These are phyloP conservation scores for Oryza rufipogon DNA, from an alignment of 176 grass and related monocot species.

Conservation along the genomic window DNA sequence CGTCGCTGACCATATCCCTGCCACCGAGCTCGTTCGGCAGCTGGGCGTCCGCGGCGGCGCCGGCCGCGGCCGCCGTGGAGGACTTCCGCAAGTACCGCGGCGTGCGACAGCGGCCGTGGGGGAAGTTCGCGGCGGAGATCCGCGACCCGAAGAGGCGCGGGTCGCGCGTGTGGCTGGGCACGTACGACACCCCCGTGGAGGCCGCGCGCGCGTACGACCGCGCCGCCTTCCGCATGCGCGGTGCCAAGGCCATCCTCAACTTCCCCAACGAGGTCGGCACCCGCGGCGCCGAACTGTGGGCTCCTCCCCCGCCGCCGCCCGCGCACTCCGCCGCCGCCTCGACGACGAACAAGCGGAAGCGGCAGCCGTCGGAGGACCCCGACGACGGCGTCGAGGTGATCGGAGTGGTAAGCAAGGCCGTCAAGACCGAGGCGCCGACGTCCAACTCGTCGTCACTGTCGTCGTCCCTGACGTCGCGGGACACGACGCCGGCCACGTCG, in stretches of 20 bases:
- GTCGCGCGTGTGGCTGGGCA: constrained; percentile 84
- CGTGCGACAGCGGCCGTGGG: constrained; percentile 75
- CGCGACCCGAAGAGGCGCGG: constrained; percentile 74
- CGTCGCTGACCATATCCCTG: constrained; percentile 36
- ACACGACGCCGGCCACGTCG: constrained; percentile 9
- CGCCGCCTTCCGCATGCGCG: constrained; percentile 77
- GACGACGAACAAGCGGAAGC: constrained; percentile 34
- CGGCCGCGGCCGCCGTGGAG: not conserved
- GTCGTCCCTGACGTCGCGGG: constrained; percentile 11
- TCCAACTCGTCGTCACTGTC: not conserved
- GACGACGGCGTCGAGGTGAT: constrained; percentile 34
- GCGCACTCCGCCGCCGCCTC: too few relatives aligned
- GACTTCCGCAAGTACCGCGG: constrained; percentile 75
- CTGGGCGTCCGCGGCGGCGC: not conserved
- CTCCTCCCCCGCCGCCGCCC: not conserved
- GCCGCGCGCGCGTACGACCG: constrained; percentile 77
- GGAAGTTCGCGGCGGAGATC: constrained; percentile 92
- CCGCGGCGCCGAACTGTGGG: constrained; percentile 32
- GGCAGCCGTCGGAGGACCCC: constrained; percentile 1
- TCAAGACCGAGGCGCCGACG: constrained; percentile 25
- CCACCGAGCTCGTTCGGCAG: constrained; percentile 31
- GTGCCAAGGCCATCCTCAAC: constrained; percentile 79
- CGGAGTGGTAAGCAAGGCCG: constrained; percentile 35
- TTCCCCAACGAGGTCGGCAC: constrained; percentile 79
- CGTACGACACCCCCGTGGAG: constrained; percentile 64